Percentiles rank a stretch among this genome's conserved stretches.
These are phyloP conservation scores for Vaccinium darrowii DNA, from an alignment of 148 eudicot genomes.

Conservation along the genomic window DNA sequence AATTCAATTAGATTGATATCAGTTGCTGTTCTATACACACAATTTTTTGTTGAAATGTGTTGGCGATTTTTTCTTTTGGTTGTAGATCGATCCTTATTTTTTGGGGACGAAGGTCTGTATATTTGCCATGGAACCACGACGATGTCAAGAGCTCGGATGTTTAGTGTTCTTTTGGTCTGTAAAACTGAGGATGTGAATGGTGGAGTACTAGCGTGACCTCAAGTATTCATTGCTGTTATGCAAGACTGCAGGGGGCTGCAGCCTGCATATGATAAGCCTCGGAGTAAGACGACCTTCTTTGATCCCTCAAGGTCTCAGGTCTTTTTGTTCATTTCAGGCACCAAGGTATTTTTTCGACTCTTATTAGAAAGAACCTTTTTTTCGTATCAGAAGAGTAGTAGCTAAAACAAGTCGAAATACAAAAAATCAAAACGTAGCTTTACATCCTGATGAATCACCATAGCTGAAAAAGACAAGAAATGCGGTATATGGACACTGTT, in stretches of 20 bases:
- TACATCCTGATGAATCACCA: neutral
- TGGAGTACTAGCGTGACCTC: neutral
- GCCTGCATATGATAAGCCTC: constrained; percentile 71
- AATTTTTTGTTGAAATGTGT: too few species aligned
- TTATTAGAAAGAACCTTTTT: neutral
- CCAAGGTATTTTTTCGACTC: constrained; percentile 54
- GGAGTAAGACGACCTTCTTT: constrained; percentile 87
- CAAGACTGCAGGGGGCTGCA: constrained; percentile 67
- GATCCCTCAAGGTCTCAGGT: constrained; percentile 92
- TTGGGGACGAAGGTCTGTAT: too few species aligned
- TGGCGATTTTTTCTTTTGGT: too few species aligned
- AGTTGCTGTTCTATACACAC: too few species aligned
- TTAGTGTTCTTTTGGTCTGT: too few species aligned
- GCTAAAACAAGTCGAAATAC: too few species aligned
- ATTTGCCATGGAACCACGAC: too few species aligned
- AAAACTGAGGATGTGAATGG: too few species aligned
- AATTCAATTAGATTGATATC: too few species aligned
- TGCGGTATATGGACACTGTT: neutral
- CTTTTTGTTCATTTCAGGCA: constrained; percentile 89
- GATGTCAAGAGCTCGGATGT: too few species aligned
- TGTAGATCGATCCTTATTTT: too few species aligned
- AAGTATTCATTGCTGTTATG: neutral
- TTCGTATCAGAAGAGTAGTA: too few species aligned
- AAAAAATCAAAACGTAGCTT: neutral
- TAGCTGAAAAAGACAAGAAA: neutral